Conservation (phyloP, 2,329 filamentous ascomycete species). For the Golovinomyces cichoracearum region DNA sequence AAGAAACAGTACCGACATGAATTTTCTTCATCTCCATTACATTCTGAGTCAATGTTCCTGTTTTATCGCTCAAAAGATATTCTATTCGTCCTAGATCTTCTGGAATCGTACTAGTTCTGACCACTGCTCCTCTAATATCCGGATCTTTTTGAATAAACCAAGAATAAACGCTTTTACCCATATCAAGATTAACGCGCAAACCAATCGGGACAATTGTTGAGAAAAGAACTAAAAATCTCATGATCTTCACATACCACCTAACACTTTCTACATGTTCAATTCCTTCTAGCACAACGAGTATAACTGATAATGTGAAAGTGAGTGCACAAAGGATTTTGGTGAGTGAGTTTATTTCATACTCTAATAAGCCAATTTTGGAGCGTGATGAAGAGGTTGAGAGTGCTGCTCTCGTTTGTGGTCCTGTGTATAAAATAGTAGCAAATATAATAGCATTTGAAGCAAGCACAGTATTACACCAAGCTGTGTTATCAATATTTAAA, state of each 20-base stretch:
- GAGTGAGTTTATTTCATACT: conserved; percentile 88
- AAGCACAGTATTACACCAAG: conserved; percentile 94
- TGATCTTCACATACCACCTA: conserved; percentile 86
- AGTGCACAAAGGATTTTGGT: conserved; percentile 88
- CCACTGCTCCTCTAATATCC: conserved; percentile 74
- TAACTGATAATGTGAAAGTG: conserved; percentile 61
- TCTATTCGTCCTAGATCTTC: conserved; percentile 90
- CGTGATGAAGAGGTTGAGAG: conserved; percentile 76
- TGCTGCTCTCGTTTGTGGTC: conserved; percentile 75
- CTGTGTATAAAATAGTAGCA: conserved; percentile 82
- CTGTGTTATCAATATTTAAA: conserved; percentile 84
- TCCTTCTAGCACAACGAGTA: conserved; percentile 67
- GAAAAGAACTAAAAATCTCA: conserved; percentile 93
- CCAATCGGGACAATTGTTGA: conserved; percentile 98
- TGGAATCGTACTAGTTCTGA: conserved; percentile 88
- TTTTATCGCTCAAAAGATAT: conserved; percentile 90
- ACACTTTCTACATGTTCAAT: conserved; percentile 41
- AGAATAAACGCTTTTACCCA: conserved; percentile 91
- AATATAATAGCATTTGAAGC: conserved; percentile 75
- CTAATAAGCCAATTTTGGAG: conserved; percentile 78
- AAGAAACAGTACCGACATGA: conserved; percentile 91
- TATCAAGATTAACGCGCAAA: conserved; percentile 80
- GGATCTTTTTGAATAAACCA: conserved; percentile 82
- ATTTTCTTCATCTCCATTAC: conserved; percentile 99
- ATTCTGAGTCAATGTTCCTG: conserved; percentile 91